Evolutionary conservation across 116 monocot genomes (phyloP).

Genomic region (Trichopus zeylanicus): DNA sequence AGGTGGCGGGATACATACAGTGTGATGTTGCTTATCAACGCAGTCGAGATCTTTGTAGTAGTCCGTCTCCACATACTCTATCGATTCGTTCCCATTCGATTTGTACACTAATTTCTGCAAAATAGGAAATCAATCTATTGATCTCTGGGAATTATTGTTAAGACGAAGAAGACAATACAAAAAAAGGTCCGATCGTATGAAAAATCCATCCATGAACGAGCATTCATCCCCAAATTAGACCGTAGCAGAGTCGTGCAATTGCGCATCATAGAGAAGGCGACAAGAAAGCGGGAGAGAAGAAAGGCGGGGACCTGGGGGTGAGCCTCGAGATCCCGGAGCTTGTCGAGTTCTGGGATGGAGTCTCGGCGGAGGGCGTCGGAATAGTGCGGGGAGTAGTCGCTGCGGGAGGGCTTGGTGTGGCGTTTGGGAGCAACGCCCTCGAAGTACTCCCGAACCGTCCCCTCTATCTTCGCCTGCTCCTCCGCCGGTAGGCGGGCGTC

Average conservation of each 20-base stretch:
- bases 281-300: not conserved
- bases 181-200: no score
- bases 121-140: not conserved
- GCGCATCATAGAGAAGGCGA: no score
- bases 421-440: constrained; percentile 59
- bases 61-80: constrained; percentile 74
- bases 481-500: constrained; percentile 65
- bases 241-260: no score
- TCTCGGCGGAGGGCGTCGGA: constrained; percentile 31
- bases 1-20: constrained; percentile 17
- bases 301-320: constrained; percentile 36
- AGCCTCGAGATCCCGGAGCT: constrained; percentile 56
- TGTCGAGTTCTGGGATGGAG: constrained; percentile 60
- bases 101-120: constrained; percentile 52
- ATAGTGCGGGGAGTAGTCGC: constrained; percentile 66
- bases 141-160: no score
- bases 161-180: no score
- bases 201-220: no score
- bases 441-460: constrained; percentile 62
- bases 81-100: constrained; percentile 37
- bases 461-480: constrained; percentile 63
- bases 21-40: constrained; percentile 83
- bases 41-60: constrained; percentile 77
- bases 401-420: constrained; percentile 78
- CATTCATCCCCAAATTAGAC: no score